Conservation (phyloP, 2,329 filamentous ascomycete genomes). For the Rutstroemia sp. region DNA sequence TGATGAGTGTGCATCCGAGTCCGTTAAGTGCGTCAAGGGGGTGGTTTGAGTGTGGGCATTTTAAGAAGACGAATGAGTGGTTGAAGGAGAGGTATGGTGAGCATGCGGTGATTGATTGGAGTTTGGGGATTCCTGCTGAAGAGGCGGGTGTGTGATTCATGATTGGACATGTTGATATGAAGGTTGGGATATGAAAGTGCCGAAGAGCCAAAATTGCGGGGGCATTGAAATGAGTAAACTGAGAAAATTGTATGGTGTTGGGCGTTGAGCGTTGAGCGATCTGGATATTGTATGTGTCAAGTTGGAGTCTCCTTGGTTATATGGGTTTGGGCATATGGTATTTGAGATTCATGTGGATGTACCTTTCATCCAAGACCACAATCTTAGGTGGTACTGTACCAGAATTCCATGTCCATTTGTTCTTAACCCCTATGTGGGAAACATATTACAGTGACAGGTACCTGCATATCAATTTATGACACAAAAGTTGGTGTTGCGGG, state of each 20-base stretch:
- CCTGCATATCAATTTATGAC: too few species aligned
- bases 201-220: too few species aligned
- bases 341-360: too few species aligned
- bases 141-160: background rate
- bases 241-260: background rate
- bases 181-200: background rate
- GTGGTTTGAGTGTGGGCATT: slow-evolving; percentile 79
- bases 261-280: background rate
- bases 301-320: background rate
- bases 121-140: slow-evolving; percentile 33
- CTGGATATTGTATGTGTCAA: background rate
- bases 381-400: too few species aligned
- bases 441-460: too few species aligned
- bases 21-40: slow-evolving; percentile 79
- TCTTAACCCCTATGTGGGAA: too few species aligned
- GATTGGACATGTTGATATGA: background rate
- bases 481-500: too few species aligned
- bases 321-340: background rate
- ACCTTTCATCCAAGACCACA: too few species aligned
- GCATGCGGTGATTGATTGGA: slow-evolving; percentile 83
- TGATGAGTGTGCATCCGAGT: slow-evolving; percentile 85
- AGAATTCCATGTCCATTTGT: too few species aligned
- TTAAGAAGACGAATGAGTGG: slow-evolving; percentile 80
- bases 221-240: too few species aligned
- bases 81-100: slow-evolving; percentile 68